Base-by-base conservation (phyloP, 768 basidiomycete species). In the Phylloporus sp. region DNA sequence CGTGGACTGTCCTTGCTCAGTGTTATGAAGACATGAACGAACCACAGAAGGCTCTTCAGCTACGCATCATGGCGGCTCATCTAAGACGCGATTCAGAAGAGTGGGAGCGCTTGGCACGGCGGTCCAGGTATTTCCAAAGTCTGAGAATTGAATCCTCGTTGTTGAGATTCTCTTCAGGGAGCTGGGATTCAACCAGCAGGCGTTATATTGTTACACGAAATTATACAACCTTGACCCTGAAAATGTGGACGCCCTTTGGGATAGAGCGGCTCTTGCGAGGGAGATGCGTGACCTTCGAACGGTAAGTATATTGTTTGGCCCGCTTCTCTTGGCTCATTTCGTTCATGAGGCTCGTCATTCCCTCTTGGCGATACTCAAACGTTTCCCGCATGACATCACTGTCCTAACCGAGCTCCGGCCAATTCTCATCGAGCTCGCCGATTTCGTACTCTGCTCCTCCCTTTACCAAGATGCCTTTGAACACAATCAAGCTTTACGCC, bases 51-150 rank as follows among this genome's bases (percentile, higher is more conserved):
- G 87, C 85, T 0, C 71, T 95, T 12, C 89, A 93, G 64, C 76
- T 93, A 46, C 78, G 87, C 42, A 88, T 98, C 38, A 89, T 97
- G 79, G 92, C 85, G 1, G 91, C 93, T 4, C 95, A 97, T 74
- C 73, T 99, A 46, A 78, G 79, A 41, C 82, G 87, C 44, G 89
- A 90, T 59, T 79, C 85, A 1, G 88, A 91, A n/a, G 85, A 86
- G 50, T 98, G 95, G 95, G 86, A 85, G 50, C 75, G 84, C 3
- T 71, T 97, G 7, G 95, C 87, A 0, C 72, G 73, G 41, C 79
- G 89, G 61, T 91, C 87, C 5, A 82, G 78, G 91, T 92, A 57
- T 13, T 54, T 56, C 0, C 54, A 85, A 27, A 22, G 27, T 29
- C 27, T 9, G 11, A 16, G 34, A 31, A 20, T 64, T 82, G 82